Evolutionary conservation across 805 yeast species (phyloP).

Genomic region (Yarrowia divulgata): DNA sequence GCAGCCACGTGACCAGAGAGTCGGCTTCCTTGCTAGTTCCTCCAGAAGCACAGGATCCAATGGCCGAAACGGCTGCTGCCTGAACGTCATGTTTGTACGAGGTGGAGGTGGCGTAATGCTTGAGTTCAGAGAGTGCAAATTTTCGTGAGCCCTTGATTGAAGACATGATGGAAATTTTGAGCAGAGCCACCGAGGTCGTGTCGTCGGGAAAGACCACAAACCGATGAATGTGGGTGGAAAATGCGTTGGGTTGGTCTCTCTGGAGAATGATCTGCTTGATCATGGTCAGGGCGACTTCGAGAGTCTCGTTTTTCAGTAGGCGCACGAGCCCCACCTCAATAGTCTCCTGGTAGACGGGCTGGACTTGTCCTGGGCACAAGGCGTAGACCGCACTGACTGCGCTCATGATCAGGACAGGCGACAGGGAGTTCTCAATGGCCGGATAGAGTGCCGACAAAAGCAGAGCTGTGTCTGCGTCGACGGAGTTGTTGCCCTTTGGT

Average conservation of each 20-base stretch:
- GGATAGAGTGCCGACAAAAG: conserved; percentile 53
- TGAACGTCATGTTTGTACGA: conserved; percentile 47
- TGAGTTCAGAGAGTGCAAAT: conserved; percentile 57
- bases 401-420: conserved; percentile 25
- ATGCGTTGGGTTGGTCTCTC: conserved; percentile 32
- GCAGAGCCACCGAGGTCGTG: conserved; percentile 6
- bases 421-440: conserved; percentile 8
- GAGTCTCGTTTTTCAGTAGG: conserved; percentile 15
- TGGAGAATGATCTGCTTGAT: conserved; percentile 24
- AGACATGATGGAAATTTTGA: conserved; percentile 27
- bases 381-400: conserved; percentile 21
- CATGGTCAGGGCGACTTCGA: conserved; percentile 15
- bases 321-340: conserved; percentile 26
- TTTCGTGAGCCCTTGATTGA: conserved; percentile 17
- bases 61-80: conserved; percentile 63
- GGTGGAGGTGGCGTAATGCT: conserved; percentile 57
- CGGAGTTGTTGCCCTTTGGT: conserved; percentile 49
- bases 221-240: conserved; percentile 14
- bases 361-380: conserved; percentile 14
- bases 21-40: conserved; percentile 44
- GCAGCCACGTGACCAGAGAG: conserved; percentile 65
- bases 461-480: conserved; percentile 60
- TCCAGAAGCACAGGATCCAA: conserved; percentile 66
- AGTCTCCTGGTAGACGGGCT: conserved; percentile 5
- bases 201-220: conserved; percentile 37